Evolutionary conservation across 139 green algal species (phyloP).

Genomic region (Coelastrella sp.): DNA sequence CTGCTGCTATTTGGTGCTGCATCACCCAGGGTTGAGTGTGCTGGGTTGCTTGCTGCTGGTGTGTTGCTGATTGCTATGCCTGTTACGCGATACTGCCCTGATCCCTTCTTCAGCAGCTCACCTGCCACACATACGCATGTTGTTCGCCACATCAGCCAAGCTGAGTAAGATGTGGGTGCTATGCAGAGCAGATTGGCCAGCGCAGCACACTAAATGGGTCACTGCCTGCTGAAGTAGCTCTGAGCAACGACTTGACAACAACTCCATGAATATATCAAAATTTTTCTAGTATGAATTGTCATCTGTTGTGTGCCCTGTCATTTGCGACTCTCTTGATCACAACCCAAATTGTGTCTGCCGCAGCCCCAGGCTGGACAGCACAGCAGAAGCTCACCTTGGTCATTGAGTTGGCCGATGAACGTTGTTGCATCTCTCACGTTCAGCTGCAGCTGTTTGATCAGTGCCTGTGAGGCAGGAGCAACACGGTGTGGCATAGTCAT

Average conservation of each 20-base stretch:
- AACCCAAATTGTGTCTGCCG: background rate
- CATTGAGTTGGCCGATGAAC: constrained; percentile 83
- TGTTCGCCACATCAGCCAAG: no score
- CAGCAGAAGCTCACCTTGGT: constrained; percentile 62
- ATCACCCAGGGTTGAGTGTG: background rate
- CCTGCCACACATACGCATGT: constrained; percentile 38
- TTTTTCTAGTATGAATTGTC: no score
- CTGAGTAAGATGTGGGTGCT: no score
- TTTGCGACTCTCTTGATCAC: background rate
- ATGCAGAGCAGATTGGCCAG: no score
- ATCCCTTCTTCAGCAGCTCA: constrained; percentile 79
- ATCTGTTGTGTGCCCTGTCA: no score
- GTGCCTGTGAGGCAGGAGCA: background rate
- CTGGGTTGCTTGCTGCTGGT: constrained; percentile 19
- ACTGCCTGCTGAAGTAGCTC: no score
- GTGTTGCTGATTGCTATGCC: constrained; percentile 22
- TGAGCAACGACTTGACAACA: no score
- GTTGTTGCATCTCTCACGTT: constrained; percentile 62
- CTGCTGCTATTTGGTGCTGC: constrained; percentile 7
- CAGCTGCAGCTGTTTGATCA: constrained; percentile 56
- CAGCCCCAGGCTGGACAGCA: no score
- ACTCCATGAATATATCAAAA: no score
- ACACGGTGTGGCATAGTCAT: background rate
- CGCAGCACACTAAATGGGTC: no score
- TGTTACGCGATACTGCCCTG: constrained; percentile 53